Conservation (phyloP, 148 eudicot genomes). For the Fagopyrum homotropicum region DNA sequence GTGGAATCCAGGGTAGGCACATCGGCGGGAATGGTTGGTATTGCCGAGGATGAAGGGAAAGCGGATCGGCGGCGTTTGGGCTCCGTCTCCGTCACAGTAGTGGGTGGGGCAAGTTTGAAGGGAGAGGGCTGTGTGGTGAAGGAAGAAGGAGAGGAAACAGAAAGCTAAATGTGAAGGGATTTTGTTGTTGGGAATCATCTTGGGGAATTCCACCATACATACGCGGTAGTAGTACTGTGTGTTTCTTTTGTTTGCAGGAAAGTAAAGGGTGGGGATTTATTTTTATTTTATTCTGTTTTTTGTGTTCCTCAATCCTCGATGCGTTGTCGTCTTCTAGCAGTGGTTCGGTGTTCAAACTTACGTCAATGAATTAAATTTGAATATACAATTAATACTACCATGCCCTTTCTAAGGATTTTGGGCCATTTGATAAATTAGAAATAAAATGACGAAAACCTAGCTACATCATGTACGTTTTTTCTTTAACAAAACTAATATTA, state of each 20-base stretch:
- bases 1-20: slow-evolving; percentile 13
- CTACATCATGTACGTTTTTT: no score
- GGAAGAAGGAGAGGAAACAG: neutral
- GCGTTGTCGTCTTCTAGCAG: slow-evolving; percentile 9
- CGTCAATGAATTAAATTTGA: neutral
- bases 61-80: no score
- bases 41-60: no score
- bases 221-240: neutral
- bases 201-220: neutral
- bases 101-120: no score
- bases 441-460: no score
- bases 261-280: neutral
- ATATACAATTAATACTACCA: neutral
- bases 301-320: neutral
- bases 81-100: neutral
- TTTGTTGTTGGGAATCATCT: neutral
- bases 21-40: no score
- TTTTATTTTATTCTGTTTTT: neutral
- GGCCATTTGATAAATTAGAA: neutral
- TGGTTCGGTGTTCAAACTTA: neutral
- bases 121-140: no score
- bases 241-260: neutral
- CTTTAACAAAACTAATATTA: no score
- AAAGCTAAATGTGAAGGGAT: neutral
- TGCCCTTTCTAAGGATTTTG: neutral